Evolutionary conservation across 1,139 yeast species (phyloP).

Genomic region (Debaryomyces subglobosus): DNA sequence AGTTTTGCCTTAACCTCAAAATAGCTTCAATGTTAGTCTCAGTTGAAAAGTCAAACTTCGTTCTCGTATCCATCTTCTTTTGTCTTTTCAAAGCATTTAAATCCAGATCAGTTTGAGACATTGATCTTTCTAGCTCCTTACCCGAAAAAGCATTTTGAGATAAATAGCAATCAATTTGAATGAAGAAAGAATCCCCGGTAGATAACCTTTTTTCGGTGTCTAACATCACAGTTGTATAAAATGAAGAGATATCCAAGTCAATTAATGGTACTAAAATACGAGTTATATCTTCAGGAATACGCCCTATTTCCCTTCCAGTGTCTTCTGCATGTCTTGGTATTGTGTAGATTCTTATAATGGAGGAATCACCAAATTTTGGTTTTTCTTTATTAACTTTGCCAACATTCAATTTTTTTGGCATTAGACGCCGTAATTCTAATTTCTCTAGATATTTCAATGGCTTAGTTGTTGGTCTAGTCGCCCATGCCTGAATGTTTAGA

Average conservation of each 20-base stretch:
- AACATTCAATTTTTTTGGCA: conserved; percentile 26
- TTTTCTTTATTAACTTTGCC: conserved; percentile 23
- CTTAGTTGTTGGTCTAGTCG: conserved; percentile 70
- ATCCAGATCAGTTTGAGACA: conserved; percentile 3
- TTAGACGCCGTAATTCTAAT: conserved; percentile 39
- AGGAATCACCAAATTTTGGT: conserved; percentile 25
- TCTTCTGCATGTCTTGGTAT: conserved; percentile 22
- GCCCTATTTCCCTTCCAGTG: conserved; percentile 65
- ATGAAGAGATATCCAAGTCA: conserved; percentile 56
- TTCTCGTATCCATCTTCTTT: conserved; percentile 18
- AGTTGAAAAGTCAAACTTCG: conserved; percentile 21
- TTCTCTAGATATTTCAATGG: conserved; percentile 55
- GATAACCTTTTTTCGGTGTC: conserved; percentile 58
- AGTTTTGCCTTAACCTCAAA: conserved; percentile 57
- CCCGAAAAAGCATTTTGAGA: conserved; percentile 53
- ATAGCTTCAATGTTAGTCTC: conserved; percentile 61
- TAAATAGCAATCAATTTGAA: conserved; percentile 66
- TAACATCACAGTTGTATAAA: conserved; percentile 63
- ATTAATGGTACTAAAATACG: conserved; percentile 68
- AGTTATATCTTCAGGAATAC: conserved; percentile 75
- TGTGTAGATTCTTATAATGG: conserved; percentile 39
- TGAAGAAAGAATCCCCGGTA: conserved; percentile 71
- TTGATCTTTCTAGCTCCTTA: conserved; percentile 4
- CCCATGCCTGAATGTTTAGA: conserved; percentile 76
- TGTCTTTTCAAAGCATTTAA: conserved; percentile 10